Evolutionary conservation across 768 basidiomycete species (phyloP).

Genomic region (Hericium erinaceus): DNA sequence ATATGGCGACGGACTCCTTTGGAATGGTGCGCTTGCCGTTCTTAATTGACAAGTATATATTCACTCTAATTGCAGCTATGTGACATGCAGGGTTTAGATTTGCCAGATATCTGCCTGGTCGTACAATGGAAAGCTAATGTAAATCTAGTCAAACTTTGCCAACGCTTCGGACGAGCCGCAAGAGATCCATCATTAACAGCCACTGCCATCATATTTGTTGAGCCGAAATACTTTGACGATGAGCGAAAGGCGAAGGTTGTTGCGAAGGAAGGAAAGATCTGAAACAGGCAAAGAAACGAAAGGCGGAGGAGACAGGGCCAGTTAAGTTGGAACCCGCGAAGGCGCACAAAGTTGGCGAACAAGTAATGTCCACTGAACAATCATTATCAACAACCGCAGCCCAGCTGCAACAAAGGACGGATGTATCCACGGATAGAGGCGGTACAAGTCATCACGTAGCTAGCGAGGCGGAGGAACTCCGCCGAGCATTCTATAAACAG

Average conservation of each 20-base stretch:
- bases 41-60: neutral
- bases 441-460: too few species aligned
- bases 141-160: neutral
- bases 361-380: too few species aligned
- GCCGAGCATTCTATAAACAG: neutral
- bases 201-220: neutral
- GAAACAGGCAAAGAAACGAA: neutral
- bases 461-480: neutral
- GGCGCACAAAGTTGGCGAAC: too few species aligned
- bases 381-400: too few species aligned
- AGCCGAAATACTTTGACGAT: neutral
- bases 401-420: too few species aligned
- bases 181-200: neutral
- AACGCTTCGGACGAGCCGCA: neutral
- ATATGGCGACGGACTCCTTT: conserved; percentile 24
- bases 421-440: too few species aligned
- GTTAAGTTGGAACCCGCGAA: neutral
- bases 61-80: neutral
- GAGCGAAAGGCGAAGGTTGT: neutral
- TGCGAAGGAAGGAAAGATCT: neutral
- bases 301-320: neutral
- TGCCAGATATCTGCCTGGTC: neutral
- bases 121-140: neutral
- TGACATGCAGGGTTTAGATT: neutral
- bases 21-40: conserved; percentile 23